Percentiles rank a stretch among this genome's conserved stretches.
phyloP scores from a whole-genome alignment of 768 basidiomycete species.

The Naganishia onofrii region DNA sequence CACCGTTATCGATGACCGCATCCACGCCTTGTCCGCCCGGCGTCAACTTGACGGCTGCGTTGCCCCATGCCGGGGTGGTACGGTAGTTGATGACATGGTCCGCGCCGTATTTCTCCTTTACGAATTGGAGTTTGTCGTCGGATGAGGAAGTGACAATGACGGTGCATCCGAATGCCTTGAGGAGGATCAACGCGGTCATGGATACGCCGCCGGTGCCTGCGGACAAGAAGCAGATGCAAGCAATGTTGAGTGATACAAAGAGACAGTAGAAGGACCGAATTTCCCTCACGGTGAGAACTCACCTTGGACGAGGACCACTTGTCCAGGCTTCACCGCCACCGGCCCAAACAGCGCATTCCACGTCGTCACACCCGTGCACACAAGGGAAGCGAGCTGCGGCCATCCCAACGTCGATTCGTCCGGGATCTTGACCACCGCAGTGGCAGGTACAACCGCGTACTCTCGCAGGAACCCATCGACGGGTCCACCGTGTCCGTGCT shows the following conservation, averaged over 20 bases:
- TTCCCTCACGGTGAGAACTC: too few relatives aligned
- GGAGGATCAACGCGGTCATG: slow-evolving; percentile 7
- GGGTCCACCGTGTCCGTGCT: slow-evolving; percentile 3
- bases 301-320: slow-evolving; percentile 14
- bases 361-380: slow-evolving; percentile 16
- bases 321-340: neutral
- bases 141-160: slow-evolving; percentile 23
- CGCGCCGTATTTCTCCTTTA: slow-evolving; percentile 1
- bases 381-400: slow-evolving; percentile 5
- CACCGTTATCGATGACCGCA: slow-evolving; percentile 4
- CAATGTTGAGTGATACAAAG: too few relatives aligned
- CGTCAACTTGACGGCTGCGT: slow-evolving; percentile 1
- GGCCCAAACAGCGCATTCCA: slow-evolving; percentile 24
- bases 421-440: slow-evolving; percentile 1
- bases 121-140: neutral
- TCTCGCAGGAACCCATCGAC: slow-evolving; percentile 2
- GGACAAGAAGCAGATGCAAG: neutral
- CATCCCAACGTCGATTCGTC: neutral
- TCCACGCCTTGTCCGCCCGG: slow-evolving; percentile 1
- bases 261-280: too few relatives aligned
- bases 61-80: neutral
- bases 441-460: neutral
- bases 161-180: slow-evolving; percentile 5
- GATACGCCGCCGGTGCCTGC: slow-evolving; percentile 22
- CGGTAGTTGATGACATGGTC: slow-evolving; percentile 24